A percentile compares a stretch with the other conserved stretches of the same genome.
Evolutionary conservation across 495 filamentous ascomycete species (phyloP).

Genomic region (Penicillium lividum): DNA sequence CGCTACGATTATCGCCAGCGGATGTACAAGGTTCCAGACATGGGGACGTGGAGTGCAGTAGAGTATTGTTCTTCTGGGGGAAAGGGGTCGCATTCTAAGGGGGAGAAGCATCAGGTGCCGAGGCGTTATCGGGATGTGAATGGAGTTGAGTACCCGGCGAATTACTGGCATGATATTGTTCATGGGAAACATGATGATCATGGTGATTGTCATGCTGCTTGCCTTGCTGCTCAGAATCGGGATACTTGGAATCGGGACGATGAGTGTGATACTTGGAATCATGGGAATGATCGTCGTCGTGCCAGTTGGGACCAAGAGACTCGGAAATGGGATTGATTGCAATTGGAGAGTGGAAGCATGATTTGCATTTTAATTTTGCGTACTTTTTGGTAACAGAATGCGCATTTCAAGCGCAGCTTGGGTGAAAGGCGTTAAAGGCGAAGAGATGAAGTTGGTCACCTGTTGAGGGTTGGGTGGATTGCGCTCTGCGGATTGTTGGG

Average conservation of each 20-base stretch:
- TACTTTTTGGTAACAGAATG: no score
- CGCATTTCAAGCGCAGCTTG: conserved; percentile 24
- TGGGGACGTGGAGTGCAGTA: conserved; percentile 33
- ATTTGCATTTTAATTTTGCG: background rate
- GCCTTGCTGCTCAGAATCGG: no score
- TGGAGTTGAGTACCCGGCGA: conserved; percentile 27
- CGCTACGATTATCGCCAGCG: conserved; percentile 35
- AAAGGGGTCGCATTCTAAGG: background rate
- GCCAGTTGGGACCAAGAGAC: no score
- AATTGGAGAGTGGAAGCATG: background rate
- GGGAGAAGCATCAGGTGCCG: conserved; percentile 29
- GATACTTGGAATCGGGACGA: no score
- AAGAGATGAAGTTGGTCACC: conserved; percentile 10
- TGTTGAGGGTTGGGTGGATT: conserved; percentile 10
- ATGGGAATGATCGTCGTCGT: no score
- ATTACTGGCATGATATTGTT: conserved; percentile 29
- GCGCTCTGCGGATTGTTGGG: conserved; percentile 33
- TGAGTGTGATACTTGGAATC: no score
- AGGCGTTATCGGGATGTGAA: conserved; percentile 30
- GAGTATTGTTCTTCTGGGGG: conserved; percentile 25
- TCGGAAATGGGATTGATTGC: no score
- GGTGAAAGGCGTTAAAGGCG: conserved; percentile 27
- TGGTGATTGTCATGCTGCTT: background rate
- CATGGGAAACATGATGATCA: conserved; percentile 23
- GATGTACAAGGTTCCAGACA: conserved; percentile 31